These are phyloP conservation scores for Pseudopithomyces maydicus DNA, from an alignment of 2,329 filamentous ascomycete genomes.

Conservation along the genomic window DNA sequence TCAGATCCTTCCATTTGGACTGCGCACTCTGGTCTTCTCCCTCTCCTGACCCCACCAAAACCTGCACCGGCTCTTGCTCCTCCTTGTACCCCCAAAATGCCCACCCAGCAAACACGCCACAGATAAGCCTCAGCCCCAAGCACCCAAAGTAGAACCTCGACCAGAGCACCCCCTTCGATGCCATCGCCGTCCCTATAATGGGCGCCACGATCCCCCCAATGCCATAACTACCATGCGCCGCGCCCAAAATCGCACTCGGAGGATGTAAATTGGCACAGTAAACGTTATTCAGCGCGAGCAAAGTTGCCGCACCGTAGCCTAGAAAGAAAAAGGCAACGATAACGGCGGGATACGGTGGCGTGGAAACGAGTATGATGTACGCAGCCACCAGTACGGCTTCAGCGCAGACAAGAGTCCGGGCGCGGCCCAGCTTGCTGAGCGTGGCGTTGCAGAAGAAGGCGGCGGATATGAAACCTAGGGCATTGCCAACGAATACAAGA, in stretches of 20 bases:
- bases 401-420: constrained; percentile 65
- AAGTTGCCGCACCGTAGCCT: constrained; percentile 58
- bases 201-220: constrained; percentile 64
- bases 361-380: constrained; percentile 68
- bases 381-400: constrained; percentile 63
- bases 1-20: constrained; percentile 56
- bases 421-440: constrained; percentile 67
- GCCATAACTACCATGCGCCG: constrained; percentile 68
- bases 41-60: constrained; percentile 49
- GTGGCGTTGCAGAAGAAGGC: constrained; percentile 72
- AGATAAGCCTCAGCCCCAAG: constrained; percentile 62
- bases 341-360: constrained; percentile 72
- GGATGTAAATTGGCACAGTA: constrained; percentile 60
- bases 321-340: constrained; percentile 71
- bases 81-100: constrained; percentile 72
- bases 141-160: constrained; percentile 74
- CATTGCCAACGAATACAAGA: constrained; percentile 79
- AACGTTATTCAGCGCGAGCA: constrained; percentile 61
- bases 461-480: constrained; percentile 74
- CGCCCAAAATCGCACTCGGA: constrained; percentile 60
- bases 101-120: constrained; percentile 65
- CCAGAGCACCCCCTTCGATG: constrained; percentile 67
- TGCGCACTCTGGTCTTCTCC: constrained; percentile 35
- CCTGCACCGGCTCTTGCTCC: constrained; percentile 56
- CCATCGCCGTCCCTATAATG: constrained; percentile 75